phyloP scores from a whole-genome alignment of 495 filamentous ascomycete species.

The Neurospora tetraspora region DNA sequence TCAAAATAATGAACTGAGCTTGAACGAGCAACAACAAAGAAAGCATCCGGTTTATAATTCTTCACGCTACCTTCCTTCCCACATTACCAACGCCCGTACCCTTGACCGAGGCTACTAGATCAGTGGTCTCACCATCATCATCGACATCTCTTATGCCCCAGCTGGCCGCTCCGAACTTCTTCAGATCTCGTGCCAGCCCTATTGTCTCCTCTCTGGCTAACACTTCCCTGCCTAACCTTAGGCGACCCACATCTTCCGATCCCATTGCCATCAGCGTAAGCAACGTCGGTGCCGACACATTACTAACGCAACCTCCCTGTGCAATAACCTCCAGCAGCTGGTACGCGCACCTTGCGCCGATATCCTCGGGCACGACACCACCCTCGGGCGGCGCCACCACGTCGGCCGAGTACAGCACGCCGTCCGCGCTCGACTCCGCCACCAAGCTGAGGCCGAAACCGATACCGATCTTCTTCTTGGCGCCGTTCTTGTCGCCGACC shows the following conservation, averaged over 20 bases:
- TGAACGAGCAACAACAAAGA: neutral
- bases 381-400: constrained; percentile 70
- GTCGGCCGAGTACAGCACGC: constrained; percentile 80
- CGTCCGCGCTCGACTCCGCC: constrained; percentile 74
- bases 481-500: constrained; percentile 50
- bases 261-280: constrained; percentile 96
- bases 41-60: constrained; percentile 10
- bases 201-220: constrained; percentile 71
- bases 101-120: constrained; percentile 83
- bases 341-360: constrained; percentile 77
- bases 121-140: constrained; percentile 52
- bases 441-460: constrained; percentile 87
- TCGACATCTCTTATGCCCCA: constrained; percentile 73
- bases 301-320: constrained; percentile 72
- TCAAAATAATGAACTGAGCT: neutral
- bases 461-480: constrained; percentile 44
- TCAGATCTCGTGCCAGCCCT: constrained; percentile 70
- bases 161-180: constrained; percentile 70
- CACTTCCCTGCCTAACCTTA: constrained; percentile 60
- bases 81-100: constrained; percentile 93
- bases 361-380: constrained; percentile 77
- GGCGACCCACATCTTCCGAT: constrained; percentile 48
- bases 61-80: constrained; percentile 79
- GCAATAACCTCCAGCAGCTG: constrained; percentile 77
- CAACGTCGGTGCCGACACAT: constrained; percentile 56